Conservation (phyloP, 306 rosid genomes). For the Medicago arabica region DNA sequence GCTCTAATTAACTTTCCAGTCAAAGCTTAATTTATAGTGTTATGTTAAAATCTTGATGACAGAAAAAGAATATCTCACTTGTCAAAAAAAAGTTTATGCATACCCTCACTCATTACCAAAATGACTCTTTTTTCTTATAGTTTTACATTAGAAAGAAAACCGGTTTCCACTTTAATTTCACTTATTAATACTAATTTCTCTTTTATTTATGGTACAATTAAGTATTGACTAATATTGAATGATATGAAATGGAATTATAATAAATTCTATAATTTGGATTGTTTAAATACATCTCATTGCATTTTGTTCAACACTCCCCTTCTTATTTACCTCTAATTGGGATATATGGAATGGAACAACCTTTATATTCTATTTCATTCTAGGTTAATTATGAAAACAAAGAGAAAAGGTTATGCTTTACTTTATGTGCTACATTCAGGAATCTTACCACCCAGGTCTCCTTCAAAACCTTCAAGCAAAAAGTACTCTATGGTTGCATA, state of each 20-base stretch:
- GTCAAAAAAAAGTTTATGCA: not conserved
- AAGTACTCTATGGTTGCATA: slow-evolving; percentile 72
- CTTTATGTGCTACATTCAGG: not conserved
- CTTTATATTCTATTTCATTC: not conserved
- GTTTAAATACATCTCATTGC: not conserved
- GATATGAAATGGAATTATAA: not conserved
- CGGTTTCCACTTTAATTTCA: too few relatives aligned
- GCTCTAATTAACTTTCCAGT: not conserved
- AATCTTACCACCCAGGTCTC: slow-evolving; percentile 70
- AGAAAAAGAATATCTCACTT: not conserved
- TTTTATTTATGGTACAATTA: too few relatives aligned
- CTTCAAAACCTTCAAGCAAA: slow-evolving; percentile 63
- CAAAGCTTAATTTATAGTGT: not conserved
- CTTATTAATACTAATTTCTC: too few relatives aligned
- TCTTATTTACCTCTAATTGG: not conserved
- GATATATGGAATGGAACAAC: not conserved
- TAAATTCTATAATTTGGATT: not conserved
- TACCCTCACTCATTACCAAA: not conserved
- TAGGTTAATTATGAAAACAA: not conserved
- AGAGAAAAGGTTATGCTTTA: not conserved
- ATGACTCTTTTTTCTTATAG: not conserved
- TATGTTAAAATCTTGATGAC: not conserved
- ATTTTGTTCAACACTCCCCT: not conserved
- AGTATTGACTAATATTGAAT: too few relatives aligned
- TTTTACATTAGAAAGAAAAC: too few relatives aligned